phyloP scores from a whole-genome alignment of 2,329 filamentous ascomycete genomes.

The Diaporthe ampelina region DNA sequence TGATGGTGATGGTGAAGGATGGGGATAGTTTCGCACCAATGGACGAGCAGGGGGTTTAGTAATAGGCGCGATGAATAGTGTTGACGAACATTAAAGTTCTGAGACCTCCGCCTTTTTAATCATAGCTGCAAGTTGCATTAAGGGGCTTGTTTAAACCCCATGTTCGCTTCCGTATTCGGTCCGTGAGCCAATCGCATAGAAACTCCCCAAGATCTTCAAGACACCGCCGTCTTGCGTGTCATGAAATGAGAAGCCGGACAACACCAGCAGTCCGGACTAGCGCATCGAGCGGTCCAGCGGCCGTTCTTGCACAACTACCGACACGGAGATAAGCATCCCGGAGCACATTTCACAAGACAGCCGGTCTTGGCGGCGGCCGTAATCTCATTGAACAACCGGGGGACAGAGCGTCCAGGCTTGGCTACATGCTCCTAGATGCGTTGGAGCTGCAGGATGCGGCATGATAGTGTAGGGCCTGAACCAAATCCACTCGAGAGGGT shows the following conservation, averaged over 20 bases:
- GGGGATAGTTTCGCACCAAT: not conserved
- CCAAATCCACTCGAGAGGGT: too few species aligned
- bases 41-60: too few species aligned
- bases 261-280: not conserved
- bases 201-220: not conserved
- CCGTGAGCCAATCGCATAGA: not conserved
- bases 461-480: too few species aligned
- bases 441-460: too few species aligned
- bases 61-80: not conserved
- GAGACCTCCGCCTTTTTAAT: not conserved
- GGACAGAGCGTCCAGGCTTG: not conserved
- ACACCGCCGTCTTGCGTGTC: not conserved
- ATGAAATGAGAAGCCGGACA: not conserved
- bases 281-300: not conserved
- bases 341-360: not conserved
- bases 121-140: too few species aligned
- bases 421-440: not conserved
- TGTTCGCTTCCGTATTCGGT: conserved; percentile 14
- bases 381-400: not conserved
- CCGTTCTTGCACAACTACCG: not conserved
- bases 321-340: not conserved
- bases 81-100: not conserved
- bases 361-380: not conserved
- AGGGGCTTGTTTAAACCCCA: not conserved
- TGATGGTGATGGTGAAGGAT: too few species aligned